phyloP scores from a whole-genome alignment of 768 basidiomycete species.

The Boletus barrowsii region DNA sequence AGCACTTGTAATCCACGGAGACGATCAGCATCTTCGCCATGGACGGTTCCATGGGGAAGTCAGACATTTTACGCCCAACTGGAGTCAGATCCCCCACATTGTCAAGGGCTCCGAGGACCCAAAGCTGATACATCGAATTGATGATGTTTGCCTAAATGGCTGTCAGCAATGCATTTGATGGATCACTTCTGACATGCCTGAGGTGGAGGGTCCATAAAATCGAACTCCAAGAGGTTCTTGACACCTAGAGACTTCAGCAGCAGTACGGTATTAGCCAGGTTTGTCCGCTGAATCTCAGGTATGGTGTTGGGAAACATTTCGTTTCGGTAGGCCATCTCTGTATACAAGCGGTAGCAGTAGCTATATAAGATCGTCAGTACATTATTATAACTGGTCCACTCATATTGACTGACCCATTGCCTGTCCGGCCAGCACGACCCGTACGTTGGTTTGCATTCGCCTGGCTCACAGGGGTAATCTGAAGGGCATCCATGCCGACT shows the following conservation, averaged over 20 bases:
- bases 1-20: slow-evolving; percentile 90
- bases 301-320: slow-evolving; percentile 96
- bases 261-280: slow-evolving; percentile 94
- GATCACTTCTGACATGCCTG: slow-evolving; percentile 49
- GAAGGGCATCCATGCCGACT: slow-evolving; percentile 98
- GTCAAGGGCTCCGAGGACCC: slow-evolving; percentile 97
- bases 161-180: neutral
- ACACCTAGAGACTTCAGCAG: slow-evolving; percentile 95
- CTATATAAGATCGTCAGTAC: slow-evolving; percentile 37
- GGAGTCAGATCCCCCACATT: slow-evolving; percentile 96
- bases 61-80: slow-evolving; percentile 94
- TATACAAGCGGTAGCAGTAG: slow-evolving; percentile 95
- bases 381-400: neutral
- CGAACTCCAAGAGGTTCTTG: slow-evolving; percentile 95
- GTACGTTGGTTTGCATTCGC: slow-evolving; percentile 97
- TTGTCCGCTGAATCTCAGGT: slow-evolving; percentile 97
- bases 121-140: slow-evolving; percentile 99
- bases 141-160: slow-evolving; percentile 80
- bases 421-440: slow-evolving; percentile 95
- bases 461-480: slow-evolving; percentile 98
- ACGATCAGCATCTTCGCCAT: slow-evolving; percentile 97
- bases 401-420: slow-evolving; percentile 68
- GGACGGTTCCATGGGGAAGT: slow-evolving; percentile 99
- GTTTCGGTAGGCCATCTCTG: slow-evolving; percentile 94
- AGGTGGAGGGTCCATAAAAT: slow-evolving; percentile 99